Evolutionary conservation across 1,284 basidiomycete species (phyloP).

Genomic region (Phellopilus nigrolimitatus): DNA sequence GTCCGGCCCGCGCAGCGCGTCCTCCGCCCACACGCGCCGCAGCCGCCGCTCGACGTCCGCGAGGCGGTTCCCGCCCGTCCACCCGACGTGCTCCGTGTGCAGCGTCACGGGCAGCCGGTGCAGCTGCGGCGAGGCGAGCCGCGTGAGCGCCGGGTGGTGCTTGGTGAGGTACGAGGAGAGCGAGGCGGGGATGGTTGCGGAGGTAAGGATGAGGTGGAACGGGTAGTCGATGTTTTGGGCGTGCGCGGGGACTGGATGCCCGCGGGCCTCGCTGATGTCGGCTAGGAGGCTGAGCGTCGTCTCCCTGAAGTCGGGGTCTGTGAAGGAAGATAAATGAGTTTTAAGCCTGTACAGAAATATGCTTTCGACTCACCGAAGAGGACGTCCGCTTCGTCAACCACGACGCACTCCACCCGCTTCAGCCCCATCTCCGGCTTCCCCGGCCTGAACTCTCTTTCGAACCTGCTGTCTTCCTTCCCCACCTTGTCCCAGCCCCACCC

Average conservation of each 20-base stretch:
- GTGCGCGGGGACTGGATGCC: slow-evolving; percentile 35
- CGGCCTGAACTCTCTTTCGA: slow-evolving; percentile 33
- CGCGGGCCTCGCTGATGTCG: slow-evolving; percentile 63
- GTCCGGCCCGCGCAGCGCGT: slow-evolving; percentile 36
- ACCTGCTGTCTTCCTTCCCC: slow-evolving; percentile 29
- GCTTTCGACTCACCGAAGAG: slow-evolving; percentile 65
- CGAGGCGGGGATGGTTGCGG: slow-evolving; percentile 80
- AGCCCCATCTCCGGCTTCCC: slow-evolving; percentile 53
- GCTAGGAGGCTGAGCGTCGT: slow-evolving; percentile 64
- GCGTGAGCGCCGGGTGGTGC: slow-evolving; percentile 54
- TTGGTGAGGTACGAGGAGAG: slow-evolving; percentile 62
- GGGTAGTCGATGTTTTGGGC: slow-evolving; percentile 44
- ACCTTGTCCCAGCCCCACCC: slow-evolving; percentile 63
- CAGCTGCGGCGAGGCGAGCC: slow-evolving; percentile 73
- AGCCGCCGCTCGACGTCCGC: slow-evolving; percentile 75
- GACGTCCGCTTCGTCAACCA: slow-evolving; percentile 86
- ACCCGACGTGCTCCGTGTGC: slow-evolving; percentile 65
- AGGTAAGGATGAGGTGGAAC: slow-evolving; percentile 77
- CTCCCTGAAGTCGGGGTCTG: slow-evolving; percentile 78
- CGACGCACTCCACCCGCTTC: slow-evolving; percentile 73
- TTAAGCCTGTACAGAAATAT: slow-evolving; percentile 1
- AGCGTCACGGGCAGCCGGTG: slow-evolving; percentile 73
- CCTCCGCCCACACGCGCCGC: slow-evolving; percentile 69
- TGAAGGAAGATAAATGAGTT: neutral
- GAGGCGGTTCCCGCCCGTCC: slow-evolving; percentile 74